These are phyloP conservation scores for Clavispora fructus DNA, from an alignment of 805 yeast genomes.

Conservation along the genomic window DNA sequence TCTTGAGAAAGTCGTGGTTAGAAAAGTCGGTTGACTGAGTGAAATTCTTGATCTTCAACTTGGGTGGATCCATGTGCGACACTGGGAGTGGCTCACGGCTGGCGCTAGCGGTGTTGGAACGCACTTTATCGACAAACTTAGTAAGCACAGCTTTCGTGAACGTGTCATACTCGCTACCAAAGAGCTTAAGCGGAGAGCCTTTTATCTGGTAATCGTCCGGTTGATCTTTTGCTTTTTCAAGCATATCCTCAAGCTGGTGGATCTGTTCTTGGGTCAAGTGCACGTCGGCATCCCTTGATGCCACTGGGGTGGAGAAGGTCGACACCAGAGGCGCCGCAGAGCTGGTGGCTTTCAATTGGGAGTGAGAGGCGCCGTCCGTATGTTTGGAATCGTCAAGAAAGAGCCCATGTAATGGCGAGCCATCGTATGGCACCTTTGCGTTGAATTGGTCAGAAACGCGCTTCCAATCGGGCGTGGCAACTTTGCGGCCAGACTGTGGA, in stretches of 20 bases:
- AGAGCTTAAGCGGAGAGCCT: conserved; percentile 39
- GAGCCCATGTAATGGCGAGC: conserved; percentile 26
- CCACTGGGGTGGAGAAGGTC: conserved; percentile 30
- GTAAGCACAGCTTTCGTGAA: conserved; percentile 28
- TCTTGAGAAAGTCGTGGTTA: conserved; percentile 31
- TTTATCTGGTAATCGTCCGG: conserved; percentile 13
- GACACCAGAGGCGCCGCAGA: conserved; percentile 21
- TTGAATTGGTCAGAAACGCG: conserved; percentile 25
- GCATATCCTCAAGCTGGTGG: conserved; percentile 19
- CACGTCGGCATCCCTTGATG: conserved; percentile 11
- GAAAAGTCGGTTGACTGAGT: conserved; percentile 28
- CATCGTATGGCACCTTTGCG: conserved; percentile 12
- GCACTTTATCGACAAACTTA: conserved; percentile 14
- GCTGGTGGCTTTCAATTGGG: conserved; percentile 7
- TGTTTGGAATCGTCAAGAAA: conserved; percentile 19
- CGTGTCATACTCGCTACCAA: conserved; percentile 35
- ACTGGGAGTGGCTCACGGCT: conserved; percentile 7
- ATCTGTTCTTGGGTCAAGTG: conserved; percentile 16
- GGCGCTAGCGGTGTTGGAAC: conserved; percentile 13
- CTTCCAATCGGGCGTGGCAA: conserved; percentile 31
- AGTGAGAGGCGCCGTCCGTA: conserved; percentile 18
- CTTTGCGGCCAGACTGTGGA: conserved; percentile 7
- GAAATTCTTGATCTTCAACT: conserved; percentile 25
- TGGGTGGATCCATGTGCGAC: conserved; percentile 6
- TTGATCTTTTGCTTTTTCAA: conserved; percentile 18